Base-by-base conservation (phyloP, 2,329 filamentous ascomycete genomes). In the Colletotrichum costaricense region DNA sequence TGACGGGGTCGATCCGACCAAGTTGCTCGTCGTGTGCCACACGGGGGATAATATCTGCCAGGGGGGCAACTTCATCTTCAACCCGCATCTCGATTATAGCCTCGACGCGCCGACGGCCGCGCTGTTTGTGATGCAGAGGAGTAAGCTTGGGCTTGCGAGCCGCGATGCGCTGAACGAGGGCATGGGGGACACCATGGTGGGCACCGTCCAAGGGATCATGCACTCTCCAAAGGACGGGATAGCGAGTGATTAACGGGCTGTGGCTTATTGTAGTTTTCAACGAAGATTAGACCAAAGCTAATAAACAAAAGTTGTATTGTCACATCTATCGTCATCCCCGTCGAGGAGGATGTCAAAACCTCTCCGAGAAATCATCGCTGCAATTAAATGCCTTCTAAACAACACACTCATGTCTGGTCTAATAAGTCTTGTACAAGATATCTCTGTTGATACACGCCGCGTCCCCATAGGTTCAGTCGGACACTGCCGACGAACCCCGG, bases 1-100 rank as follows among this genome's bases (percentile, higher is more conserved):
- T 14, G 38, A 73, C 42, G 79, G 77, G 22, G 73, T 79, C 54
- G 76, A 77, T 24, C 11, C 72, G 14, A 74, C 68, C 11, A 74
- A 74, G 30, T 74, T 78, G 26, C 71, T 75, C 12, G 72, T 78
- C 24, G 64, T 79, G 38, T 81, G 79, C 69, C 78, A 80, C 49
- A 49, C 62, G 5, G 78, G 77, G 7, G 79, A 81, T 69, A 73
- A 80, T 60, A 78, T 82, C 49, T 82, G 81, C 72, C 38, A 76
- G 69, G 72, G 72, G n/a, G 63, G 67, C 49, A 30, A 52, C 30
- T 60, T 65, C 35, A 62, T 75, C 46, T 30, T 68, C 14, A 67
- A 70, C 16, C 57, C 69, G 9, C 74, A 76, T 35, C 63, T 76
- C 14, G 68, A 76, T 22, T 76, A 76, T 30, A 74, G 73, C 60